Evolutionary conservation across 2,329 filamentous ascomycete species (phyloP).

Genomic region (Aspergillus sp.): DNA sequence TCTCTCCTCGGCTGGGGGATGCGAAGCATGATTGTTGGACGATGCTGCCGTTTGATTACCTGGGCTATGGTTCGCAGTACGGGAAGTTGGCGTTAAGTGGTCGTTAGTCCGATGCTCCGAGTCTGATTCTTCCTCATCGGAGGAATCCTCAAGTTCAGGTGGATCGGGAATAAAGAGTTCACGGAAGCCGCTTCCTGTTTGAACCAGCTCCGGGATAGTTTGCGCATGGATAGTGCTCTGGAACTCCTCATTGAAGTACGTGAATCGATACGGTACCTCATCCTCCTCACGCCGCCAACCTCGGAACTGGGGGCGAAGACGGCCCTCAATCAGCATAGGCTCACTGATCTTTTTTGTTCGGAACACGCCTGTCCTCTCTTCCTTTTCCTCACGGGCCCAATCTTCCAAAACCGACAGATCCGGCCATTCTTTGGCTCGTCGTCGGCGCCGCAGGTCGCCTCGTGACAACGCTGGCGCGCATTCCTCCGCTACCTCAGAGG

Average conservation of each 20-base stretch:
- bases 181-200: conserved; percentile 77
- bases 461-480: conserved; percentile 51
- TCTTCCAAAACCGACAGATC: conserved; percentile 81
- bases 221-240: conserved; percentile 95
- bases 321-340: conserved; percentile 85
- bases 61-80: conserved; percentile 2
- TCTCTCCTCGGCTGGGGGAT: conserved; percentile 15
- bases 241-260: conserved; percentile 98
- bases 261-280: conserved; percentile 90
- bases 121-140: conserved; percentile 60
- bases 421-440: conserved; percentile 76
- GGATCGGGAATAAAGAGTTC: conserved; percentile 92
- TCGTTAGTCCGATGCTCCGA: conserved; percentile 28
- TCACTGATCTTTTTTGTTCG: conserved; percentile 91
- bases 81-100: conserved; percentile 8
- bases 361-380: conserved; percentile 76
- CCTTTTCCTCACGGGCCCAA: conserved; percentile 88
- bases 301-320: conserved; percentile 75
- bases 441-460: conserved; percentile 49
- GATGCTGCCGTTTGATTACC: conserved; percentile 1
- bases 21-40: conserved; percentile 19
- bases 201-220: conserved; percentile 88
- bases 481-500: conserved; percentile 83
- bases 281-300: conserved; percentile 87
- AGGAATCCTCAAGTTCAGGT: conserved; percentile 70